Percentiles rank a stretch among this genome's conserved stretches.
Conservation (phyloP, 257 asterid genomes). For the Fraxinus pennsylvanica region DNA sequence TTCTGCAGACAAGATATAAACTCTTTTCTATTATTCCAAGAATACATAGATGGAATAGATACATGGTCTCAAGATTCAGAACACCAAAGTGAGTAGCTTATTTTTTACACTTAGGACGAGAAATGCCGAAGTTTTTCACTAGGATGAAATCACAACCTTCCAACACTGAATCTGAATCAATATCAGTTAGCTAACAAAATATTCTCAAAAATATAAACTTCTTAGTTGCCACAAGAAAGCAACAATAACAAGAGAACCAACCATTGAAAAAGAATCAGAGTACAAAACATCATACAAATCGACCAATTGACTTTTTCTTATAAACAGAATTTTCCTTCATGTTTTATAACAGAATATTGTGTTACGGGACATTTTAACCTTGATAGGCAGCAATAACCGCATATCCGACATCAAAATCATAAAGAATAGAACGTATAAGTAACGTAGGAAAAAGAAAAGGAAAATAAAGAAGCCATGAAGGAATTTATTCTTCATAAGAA, state of each 20-base stretch:
- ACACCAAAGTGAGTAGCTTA: background rate
- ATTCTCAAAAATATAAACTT: background rate
- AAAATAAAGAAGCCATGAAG: background rate
- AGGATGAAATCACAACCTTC: background rate
- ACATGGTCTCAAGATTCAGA: slow-evolving; percentile 19
- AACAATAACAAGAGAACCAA: too few species aligned
- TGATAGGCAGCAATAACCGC: background rate
- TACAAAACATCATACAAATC: too few species aligned
- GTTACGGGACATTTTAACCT: background rate
- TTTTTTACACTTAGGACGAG: background rate
- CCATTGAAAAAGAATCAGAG: too few species aligned
- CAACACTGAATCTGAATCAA: background rate
- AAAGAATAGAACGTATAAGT: background rate
- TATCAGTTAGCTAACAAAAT: background rate
- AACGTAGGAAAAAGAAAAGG: background rate
- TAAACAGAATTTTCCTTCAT: background rate
- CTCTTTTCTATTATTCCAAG: background rate
- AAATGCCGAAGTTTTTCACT: background rate
- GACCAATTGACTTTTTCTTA: background rate
- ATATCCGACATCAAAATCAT: background rate
- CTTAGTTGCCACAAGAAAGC: background rate
- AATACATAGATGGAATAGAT: background rate
- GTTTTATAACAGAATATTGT: background rate
- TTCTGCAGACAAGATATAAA: background rate
- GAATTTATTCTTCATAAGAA: slow-evolving; percentile 2